These are phyloP conservation scores for Ceratocystis cubensis DNA, from an alignment of 2,329 filamentous ascomycete genomes.

Conservation along the genomic window DNA sequence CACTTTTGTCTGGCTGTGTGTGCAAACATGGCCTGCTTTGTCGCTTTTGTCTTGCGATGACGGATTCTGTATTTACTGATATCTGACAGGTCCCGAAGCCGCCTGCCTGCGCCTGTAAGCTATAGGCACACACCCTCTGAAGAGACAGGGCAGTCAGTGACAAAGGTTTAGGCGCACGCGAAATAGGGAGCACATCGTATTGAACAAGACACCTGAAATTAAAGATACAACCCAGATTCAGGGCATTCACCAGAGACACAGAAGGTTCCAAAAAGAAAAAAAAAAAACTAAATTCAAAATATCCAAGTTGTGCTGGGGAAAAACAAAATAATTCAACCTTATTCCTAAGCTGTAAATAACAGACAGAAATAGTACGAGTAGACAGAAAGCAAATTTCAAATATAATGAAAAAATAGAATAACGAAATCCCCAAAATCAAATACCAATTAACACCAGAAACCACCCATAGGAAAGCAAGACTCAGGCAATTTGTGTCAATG, in stretches of 20 bases:
- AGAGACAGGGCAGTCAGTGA: not conserved
- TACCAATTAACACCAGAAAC: slow-evolving; percentile 10
- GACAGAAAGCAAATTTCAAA: not conserved
- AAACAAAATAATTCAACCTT: not conserved
- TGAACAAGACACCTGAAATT: not conserved
- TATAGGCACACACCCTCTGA: not conserved
- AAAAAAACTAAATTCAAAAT: not conserved
- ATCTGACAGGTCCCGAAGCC: not conserved
- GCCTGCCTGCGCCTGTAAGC: not conserved
- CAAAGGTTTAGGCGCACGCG: not conserved
- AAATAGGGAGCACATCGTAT: not conserved
- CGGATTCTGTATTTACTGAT: not conserved
- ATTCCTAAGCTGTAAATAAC: not conserved
- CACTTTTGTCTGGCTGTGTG: not conserved
- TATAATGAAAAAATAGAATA: not conserved
- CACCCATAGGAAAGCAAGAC: not conserved
- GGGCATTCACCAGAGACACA: not conserved
- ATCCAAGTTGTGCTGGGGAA: not conserved
- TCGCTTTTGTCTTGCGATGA: not conserved
- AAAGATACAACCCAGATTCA: not conserved
- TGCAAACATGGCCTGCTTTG: not conserved
- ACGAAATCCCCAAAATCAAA: slow-evolving; percentile 3
- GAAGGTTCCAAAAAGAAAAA: slow-evolving; percentile 5
- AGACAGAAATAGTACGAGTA: not conserved
- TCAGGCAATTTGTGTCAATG: not conserved